phyloP scores from a whole-genome alignment of 2,329 filamentous ascomycete genomes.

The Aspergillus ochraceus region DNA sequence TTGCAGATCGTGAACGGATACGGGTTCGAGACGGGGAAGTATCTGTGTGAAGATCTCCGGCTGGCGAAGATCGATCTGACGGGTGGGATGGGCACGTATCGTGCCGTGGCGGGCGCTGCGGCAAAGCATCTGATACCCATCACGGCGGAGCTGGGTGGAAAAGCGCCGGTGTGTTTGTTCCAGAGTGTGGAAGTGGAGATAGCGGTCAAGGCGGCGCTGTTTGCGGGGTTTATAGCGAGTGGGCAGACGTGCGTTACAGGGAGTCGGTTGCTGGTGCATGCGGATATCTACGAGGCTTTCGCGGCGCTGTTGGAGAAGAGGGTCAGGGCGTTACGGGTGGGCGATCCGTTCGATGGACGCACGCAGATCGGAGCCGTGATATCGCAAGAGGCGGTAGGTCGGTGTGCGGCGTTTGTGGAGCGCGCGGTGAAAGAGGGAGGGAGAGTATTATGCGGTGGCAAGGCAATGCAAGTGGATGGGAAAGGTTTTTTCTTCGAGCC shows the following conservation, averaged over 20 bases:
- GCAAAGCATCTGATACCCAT: constrained; percentile 35
- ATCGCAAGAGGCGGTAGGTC: constrained; percentile 45
- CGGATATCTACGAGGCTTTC: constrained; percentile 44
- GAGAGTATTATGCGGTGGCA: constrained; percentile 49
- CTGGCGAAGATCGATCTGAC: constrained; percentile 38
- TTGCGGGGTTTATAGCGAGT: constrained; percentile 52
- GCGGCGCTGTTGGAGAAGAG: constrained; percentile 44
- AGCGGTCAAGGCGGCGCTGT: constrained; percentile 34
- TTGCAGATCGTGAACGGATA: constrained; percentile 54
- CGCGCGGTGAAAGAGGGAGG: constrained; percentile 42
- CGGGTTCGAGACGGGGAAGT: constrained; percentile 48
- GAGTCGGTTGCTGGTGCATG: constrained; percentile 54
- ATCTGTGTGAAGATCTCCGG: constrained; percentile 28
- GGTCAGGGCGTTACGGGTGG: constrained; percentile 57
- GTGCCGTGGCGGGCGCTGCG: constrained; percentile 32
- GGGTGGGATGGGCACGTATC: constrained; percentile 33
- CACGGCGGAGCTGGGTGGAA: constrained; percentile 39
- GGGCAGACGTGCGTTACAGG: constrained; percentile 60
- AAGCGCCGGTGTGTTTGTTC: constrained; percentile 38
- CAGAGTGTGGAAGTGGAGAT: constrained; percentile 32
- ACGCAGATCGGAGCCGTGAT: constrained; percentile 67
- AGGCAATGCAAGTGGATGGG: constrained; percentile 49
- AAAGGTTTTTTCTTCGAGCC: constrained; percentile 53
- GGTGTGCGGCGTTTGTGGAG: constrained; percentile 33
- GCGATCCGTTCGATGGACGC: constrained; percentile 55